These are phyloP conservation scores for Panellus pusillus DNA, from an alignment of 768 basidiomycete species.

Conservation along the genomic window DNA sequence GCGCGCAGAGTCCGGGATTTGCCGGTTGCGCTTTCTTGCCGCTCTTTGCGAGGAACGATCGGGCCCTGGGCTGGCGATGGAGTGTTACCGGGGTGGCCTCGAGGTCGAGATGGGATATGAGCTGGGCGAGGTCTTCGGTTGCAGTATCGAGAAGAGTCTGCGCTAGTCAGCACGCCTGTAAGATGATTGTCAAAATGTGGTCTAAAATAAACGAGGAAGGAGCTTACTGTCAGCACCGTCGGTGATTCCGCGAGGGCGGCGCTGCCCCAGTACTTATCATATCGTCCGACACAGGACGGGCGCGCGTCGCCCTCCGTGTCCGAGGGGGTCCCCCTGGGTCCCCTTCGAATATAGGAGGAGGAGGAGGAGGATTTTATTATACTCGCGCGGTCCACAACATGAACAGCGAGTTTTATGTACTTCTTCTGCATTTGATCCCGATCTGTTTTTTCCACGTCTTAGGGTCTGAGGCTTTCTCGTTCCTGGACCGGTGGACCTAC, in stretches of 20 bases:
- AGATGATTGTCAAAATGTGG: conserved; percentile 3
- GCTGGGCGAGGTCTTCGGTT: conserved; percentile 73
- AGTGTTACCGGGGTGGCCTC: conserved; percentile 70
- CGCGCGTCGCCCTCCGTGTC: too few relatives aligned
- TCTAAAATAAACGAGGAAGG: neutral
- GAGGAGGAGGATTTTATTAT: too few relatives aligned
- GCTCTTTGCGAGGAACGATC: conserved; percentile 20
- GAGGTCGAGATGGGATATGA: conserved; percentile 80
- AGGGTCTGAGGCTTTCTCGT: neutral
- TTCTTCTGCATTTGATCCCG: too few relatives aligned
- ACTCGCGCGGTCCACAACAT: too few relatives aligned
- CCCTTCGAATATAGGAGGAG: too few relatives aligned
- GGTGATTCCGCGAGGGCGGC: conserved; percentile 57
- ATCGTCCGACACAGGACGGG: conserved; percentile 62
- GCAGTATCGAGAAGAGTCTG: conserved; percentile 80
- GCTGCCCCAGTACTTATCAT: conserved; percentile 24
- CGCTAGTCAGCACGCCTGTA: conserved; percentile 59
- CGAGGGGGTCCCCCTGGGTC: too few relatives aligned
- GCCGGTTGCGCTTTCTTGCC: conserved; percentile 32
- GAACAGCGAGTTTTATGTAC: too few relatives aligned
- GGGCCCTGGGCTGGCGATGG: conserved; percentile 30
- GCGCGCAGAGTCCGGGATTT: conserved; percentile 27
- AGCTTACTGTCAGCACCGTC: conserved; percentile 57
- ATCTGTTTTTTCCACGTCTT: too few relatives aligned
- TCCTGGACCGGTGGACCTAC: conserved; percentile 20